Base-by-base conservation (phyloP, 1,284 basidiomycete species). In the Boletellus deceptivus region DNA sequence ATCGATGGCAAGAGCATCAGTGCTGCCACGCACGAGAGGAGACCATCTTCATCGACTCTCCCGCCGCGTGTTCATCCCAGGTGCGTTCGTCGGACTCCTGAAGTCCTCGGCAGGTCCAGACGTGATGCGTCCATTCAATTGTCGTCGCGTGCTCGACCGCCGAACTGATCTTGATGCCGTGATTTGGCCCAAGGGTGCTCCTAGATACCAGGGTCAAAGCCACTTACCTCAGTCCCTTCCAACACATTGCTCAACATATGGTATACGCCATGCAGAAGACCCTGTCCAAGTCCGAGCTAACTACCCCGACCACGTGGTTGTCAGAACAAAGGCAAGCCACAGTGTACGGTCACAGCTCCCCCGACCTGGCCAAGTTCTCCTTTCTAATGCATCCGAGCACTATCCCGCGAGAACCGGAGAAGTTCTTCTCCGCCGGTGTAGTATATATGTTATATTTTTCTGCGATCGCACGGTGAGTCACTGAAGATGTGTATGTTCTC, bases 191-290 rank as follows among this genome's bases (percentile, higher is more conserved):
- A 34, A 35, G 36, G n/a, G 3, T n/a, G 24, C 20, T 43, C 44
- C 16, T 40, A 44, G 49, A 54, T 48, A 29, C 43, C 49, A 59
- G 46, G 59, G 54, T 47, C 20, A 16, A 33, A 44, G 38, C 27
- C 41, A 48, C 43, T 46, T 59, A 53, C 38, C 7, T 48, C 36
- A 18, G 36, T 52, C 54, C 44, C 33, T 34, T 18, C 8, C 18
- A 17, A 37, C 27, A 20, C 41, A 41, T 29, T n/a, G 24, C 16
- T 29, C 29, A 22, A 34, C 20, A 20, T 14, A n/a, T 34, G 4
- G 43, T 43, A n/a, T 8, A 22, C 18, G 42, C 31, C 18, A 22
- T n/a, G 18, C 29, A 22, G 29, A 24, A 22, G 18, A 31, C 29
- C 41, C 42, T 33, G 29, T 25, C 25, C 42, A 22, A 22, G 43